Evolutionary conservation across 805 yeast species (phyloP), one percentile per base, ranked within the genome.

Genomic region (Candida dajiaensis): DNA sequence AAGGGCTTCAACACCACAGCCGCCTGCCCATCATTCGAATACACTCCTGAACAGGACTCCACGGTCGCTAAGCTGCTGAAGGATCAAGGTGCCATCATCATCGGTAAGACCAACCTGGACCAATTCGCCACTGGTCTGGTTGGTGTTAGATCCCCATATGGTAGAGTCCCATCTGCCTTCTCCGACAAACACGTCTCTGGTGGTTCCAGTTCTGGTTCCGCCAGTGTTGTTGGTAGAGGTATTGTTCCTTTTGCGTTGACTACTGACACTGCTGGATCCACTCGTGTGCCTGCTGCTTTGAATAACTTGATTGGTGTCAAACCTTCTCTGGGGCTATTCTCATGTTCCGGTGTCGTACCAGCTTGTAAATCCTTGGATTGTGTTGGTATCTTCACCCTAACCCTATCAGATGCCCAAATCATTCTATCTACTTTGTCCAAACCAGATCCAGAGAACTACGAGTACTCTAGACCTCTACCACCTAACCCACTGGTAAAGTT

Each of bases 71-170:
- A 69, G 10, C 66, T 82, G n/a, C 72, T 94, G 56, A 79, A 88
- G 65, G 76, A 73, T n/a, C 85, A 88, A 33, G 99, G 99, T 62
- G 98, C 98, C 40, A 86, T 92, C 47, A 77, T 92, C 37, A 72
- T 92, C 41, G 98, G 98, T 49, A 92, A 92, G 66, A 94, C 98
- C 45, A 92, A 92, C 65, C 72, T 92, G 65, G 99, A 92, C 65
- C 99, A 92, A 66, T 92, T 92, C 68, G 98, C 98, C 12, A 94
- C 99, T 3, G 99, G 99, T 35, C 74, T 92, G 48, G 98, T 92
- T 2, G 99, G 99, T 39, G 83, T 89, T 28, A 77, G 99, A 60
- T 86, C 96, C 7, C 98, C 99, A 1, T 92, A 92, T 62, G 99
- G 99, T 12, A 77, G 81, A 55, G 85, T 96, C 6, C 81, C 89